These are phyloP conservation scores for Candida tallmaniae DNA, from an alignment of 805 yeast genomes.

Conservation along the genomic window DNA sequence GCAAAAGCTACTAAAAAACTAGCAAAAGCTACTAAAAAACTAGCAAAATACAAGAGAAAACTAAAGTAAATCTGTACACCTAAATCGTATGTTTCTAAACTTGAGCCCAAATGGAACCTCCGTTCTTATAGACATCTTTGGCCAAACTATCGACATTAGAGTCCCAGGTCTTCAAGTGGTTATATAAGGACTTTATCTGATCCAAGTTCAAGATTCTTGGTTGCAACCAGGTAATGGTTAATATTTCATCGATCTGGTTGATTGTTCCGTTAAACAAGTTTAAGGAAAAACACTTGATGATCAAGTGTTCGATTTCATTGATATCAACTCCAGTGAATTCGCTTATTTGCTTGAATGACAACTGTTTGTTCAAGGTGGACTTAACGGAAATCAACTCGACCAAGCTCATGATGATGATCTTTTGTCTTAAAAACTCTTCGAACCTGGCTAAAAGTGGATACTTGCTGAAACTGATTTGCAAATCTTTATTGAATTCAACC, in stretches of 20 bases:
- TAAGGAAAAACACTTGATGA: conserved; percentile 85
- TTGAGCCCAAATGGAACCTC: conserved; percentile 43
- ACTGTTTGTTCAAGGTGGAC: conserved; percentile 68
- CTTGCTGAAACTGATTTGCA: conserved; percentile 31
- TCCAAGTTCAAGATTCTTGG: conserved; percentile 84
- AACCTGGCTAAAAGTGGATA: conserved; percentile 55
- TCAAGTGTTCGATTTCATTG: conserved; percentile 82
- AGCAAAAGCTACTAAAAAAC: too few species aligned
- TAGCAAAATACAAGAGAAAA: not conserved
- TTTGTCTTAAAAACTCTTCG: conserved; percentile 73
- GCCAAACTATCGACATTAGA: conserved; percentile 62
- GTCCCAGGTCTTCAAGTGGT: conserved; percentile 76
- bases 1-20: too few species aligned
- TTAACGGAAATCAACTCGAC: conserved; percentile 79
- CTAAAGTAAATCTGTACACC: not conserved
- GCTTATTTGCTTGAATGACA: conserved; percentile 71
- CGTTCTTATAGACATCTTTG: conserved; percentile 29
- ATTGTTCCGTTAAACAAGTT: conserved; percentile 84
- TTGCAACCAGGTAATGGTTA: conserved; percentile 90
- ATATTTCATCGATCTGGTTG: conserved; percentile 76
- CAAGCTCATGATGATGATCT: conserved; percentile 87
- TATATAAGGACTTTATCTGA: conserved; percentile 75
- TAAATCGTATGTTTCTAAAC: not conserved
- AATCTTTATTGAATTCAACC: conserved; percentile 51
- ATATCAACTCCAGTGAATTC: conserved; percentile 57